Evolutionary conservation across 2,329 filamentous ascomycete species (phyloP).

Genomic region (Alternaria burnsii): DNA sequence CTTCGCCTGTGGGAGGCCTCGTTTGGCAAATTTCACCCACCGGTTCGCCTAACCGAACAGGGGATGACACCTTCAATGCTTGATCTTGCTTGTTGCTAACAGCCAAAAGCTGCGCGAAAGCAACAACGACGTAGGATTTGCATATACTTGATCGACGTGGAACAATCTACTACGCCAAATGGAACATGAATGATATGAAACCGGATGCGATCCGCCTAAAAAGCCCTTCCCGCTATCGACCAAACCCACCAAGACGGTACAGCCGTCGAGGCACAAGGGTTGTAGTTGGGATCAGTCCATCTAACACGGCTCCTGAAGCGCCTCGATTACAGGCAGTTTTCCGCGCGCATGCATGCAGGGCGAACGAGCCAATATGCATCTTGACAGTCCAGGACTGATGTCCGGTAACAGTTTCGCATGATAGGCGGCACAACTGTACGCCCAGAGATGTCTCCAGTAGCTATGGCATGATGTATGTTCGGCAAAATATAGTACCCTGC

Average conservation of each 20-base stretch:
- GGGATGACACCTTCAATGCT: background rate
- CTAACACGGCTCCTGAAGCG: background rate
- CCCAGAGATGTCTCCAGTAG: slow-evolving; percentile 2
- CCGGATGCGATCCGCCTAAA: background rate
- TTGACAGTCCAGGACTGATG: slow-evolving; percentile 6
- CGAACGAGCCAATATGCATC: background rate
- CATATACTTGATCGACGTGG: background rate
- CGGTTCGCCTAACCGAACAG: slow-evolving; percentile 5
- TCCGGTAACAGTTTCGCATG: slow-evolving; percentile 1
- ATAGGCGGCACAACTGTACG: slow-evolving; percentile 10
- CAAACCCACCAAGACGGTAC: slow-evolving; percentile 11
- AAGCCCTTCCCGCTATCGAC: background rate
- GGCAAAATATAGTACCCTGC: slow-evolving; percentile 5
- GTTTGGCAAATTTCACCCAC: slow-evolving; percentile 13
- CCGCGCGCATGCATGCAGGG: slow-evolving; percentile 5
- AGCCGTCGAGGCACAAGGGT: slow-evolving; percentile 8
- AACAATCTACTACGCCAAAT: background rate
- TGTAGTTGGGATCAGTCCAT: slow-evolving; percentile 12
- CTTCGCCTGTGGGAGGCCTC: slow-evolving; percentile 3
- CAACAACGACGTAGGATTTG: background rate
- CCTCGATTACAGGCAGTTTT: background rate
- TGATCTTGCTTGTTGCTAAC: background rate
- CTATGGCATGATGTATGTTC: slow-evolving; percentile 5
- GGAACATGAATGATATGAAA: background rate
- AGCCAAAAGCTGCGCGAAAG: background rate